phyloP scores from a whole-genome alignment of 805 yeast genomes.

The Yarrowia osloensis region DNA sequence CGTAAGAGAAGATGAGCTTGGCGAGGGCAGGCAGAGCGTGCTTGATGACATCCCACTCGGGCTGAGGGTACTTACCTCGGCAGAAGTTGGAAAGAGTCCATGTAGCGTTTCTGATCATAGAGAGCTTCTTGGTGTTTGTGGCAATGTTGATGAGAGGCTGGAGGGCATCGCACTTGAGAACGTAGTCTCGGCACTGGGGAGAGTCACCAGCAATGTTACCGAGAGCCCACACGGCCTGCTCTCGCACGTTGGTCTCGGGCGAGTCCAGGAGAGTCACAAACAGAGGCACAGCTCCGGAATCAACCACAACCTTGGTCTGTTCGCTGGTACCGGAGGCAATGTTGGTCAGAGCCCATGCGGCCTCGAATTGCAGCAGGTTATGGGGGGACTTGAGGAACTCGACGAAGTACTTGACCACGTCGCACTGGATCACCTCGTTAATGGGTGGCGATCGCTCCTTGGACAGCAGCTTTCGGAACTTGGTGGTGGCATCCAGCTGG shows the following conservation, averaged over 20 bases:
- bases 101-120: conserved; percentile 93
- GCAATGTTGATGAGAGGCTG: conserved; percentile 80
- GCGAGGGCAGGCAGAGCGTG: conserved; percentile 89
- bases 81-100: conserved; percentile 97
- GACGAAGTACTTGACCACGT: conserved; percentile 90
- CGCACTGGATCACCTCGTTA: conserved; percentile 86
- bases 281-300: conserved; percentile 89
- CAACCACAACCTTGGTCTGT: conserved; percentile 88
- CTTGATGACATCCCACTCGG: conserved; percentile 87
- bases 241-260: conserved; percentile 86
- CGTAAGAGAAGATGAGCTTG: conserved; percentile 84
- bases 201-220: conserved; percentile 99
- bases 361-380: conserved; percentile 90
- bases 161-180: conserved; percentile 82
- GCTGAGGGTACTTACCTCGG: conserved; percentile 95
- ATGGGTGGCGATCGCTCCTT: conserved; percentile 97
- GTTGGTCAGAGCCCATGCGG: conserved; percentile 99
- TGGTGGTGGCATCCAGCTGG: conserved; percentile 85
- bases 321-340: conserved; percentile 92
- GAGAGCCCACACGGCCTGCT: conserved; percentile 98
- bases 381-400: conserved; percentile 75
- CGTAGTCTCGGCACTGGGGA: conserved; percentile 84
- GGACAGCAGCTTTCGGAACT: conserved; percentile 89
- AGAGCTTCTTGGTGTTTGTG: conserved; percentile 71
- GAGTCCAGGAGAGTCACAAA: conserved; percentile 82